These are phyloP conservation scores for Geotrichum aggregatum DNA, from an alignment of 1,139 yeast genomes.

Conservation along the genomic window DNA sequence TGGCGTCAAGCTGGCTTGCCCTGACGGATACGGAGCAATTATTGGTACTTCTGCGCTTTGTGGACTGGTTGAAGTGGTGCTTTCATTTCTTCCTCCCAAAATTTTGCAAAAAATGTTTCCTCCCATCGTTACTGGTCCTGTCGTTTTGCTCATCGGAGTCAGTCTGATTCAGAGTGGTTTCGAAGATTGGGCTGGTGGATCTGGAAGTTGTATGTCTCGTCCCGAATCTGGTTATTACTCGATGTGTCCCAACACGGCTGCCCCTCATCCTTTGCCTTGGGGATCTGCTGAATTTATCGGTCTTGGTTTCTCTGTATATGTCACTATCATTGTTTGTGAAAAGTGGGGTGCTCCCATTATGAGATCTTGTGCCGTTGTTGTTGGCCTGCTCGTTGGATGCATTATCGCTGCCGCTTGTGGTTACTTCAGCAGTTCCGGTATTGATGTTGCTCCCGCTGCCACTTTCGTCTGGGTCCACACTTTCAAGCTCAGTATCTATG, in stretches of 20 bases:
- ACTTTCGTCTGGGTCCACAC: slow-evolving; percentile 87
- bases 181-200: slow-evolving; percentile 83
- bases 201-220: slow-evolving; percentile 44
- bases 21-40: slow-evolving; percentile 84
- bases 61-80: slow-evolving; percentile 63
- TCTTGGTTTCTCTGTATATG: slow-evolving; percentile 78
- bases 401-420: slow-evolving; percentile 90
- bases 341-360: slow-evolving; percentile 91
- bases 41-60: slow-evolving; percentile 74
- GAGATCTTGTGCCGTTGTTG: slow-evolving; percentile 87
- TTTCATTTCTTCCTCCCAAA: slow-evolving; percentile 73
- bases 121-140: slow-evolving; percentile 88
- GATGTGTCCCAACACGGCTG: slow-evolving; percentile 46
- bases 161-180: slow-evolving; percentile 65
- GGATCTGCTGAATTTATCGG: slow-evolving; percentile 85
- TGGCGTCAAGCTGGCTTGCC: slow-evolving; percentile 65
- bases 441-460: slow-evolving; percentile 69
- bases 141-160: slow-evolving; percentile 75
- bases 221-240: slow-evolving; percentile 47
- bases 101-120: slow-evolving; percentile 72
- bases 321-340: slow-evolving; percentile 68
- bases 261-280: slow-evolving; percentile 62
- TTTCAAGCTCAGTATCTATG: slow-evolving; percentile 68
- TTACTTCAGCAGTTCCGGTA: slow-evolving; percentile 56
- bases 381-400: slow-evolving; percentile 81